Base-by-base conservation (phyloP, 306 rosid species). In the Senna tora region DNA sequence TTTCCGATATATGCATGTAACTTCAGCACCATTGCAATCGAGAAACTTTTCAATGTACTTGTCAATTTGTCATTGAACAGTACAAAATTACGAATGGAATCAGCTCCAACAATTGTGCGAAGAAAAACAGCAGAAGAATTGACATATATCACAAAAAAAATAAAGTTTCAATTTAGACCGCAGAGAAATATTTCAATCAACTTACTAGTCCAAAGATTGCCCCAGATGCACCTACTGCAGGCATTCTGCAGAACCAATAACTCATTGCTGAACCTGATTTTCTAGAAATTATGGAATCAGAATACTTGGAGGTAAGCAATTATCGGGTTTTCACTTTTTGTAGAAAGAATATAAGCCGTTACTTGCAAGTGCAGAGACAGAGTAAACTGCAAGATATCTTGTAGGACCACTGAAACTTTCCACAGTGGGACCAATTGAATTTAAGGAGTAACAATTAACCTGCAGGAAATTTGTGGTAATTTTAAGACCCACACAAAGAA, bases 131-230 rank as follows among this genome's bases (percentile, higher is more conserved):
- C 28, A 38, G 7, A 11, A 47, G 17, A 74, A n/a, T 58, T 25
- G 9, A 38, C 33, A 17, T 41, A 43, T 13, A 45, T 25, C 53
- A 21, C 66, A 21, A 12, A 42, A 25, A 43, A 76, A 33, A 10
- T 36, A 25, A 28, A 54, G 32, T 41, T 41, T 41, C 52, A 36
- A 57, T 30, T 20, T 16, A 47, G 47, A 12, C 22, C n/a, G 7
- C 19, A 56, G 34, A 62, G 38, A 51, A 50, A 59, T 49, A 25
- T 15, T 56, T 16, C n/a, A 50, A 74, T 54, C 28, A 54, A 85
- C 93, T 84, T 82, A 93, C 98, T 62, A 93, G 82, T 81, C 98
- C 98, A 68, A 93, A 93, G 71, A 90, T 85, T 51, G 97, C 98
- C 65, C 97, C 97, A 15, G 98, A 93, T 15, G 97, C 97, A 79